Evolutionary conservation across 1,284 basidiomycete genomes (phyloP).

Genomic region (Leccinum griseonigrum): DNA sequence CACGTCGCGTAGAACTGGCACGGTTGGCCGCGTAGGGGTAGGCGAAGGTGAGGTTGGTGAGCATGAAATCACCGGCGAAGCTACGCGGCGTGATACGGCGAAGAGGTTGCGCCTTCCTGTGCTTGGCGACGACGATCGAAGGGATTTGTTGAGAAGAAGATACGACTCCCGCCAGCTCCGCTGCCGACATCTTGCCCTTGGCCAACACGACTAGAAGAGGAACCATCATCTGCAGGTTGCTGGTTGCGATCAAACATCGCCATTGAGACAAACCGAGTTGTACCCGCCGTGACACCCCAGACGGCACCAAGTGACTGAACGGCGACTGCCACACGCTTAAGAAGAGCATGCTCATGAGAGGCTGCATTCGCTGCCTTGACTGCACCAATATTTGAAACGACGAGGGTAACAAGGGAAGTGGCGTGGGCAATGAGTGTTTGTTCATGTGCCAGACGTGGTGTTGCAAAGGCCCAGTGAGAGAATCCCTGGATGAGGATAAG

Average conservation of each 20-base stretch:
- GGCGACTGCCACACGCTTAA: slow-evolving; percentile 44
- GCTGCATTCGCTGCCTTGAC: slow-evolving; percentile 96
- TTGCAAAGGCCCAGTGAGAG: slow-evolving; percentile 62
- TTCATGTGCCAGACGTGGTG: slow-evolving; percentile 69
- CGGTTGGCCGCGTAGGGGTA: slow-evolving; percentile 68
- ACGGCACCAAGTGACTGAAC: slow-evolving; percentile 63
- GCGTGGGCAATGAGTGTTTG: slow-evolving; percentile 67
- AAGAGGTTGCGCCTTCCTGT: slow-evolving; percentile 35
- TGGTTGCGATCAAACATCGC: slow-evolving; percentile 87
- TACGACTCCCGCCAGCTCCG: slow-evolving; percentile 26
- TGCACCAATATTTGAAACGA: slow-evolving; percentile 78
- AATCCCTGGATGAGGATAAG: slow-evolving; percentile 74
- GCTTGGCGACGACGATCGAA: slow-evolving; percentile 8
- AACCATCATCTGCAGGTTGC: slow-evolving; percentile 83
- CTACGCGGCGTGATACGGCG: slow-evolving; percentile 57
- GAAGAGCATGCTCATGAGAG: slow-evolving; percentile 52
- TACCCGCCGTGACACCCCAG: slow-evolving; percentile 74
- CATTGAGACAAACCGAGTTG: slow-evolving; percentile 79
- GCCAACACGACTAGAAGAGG: slow-evolving; percentile 77
- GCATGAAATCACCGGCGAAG: slow-evolving; percentile 75
- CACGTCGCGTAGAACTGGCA: slow-evolving; percentile 49
- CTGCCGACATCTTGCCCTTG: slow-evolving; percentile 67
- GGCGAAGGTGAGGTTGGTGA: slow-evolving; percentile 77
- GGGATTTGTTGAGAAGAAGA: slow-evolving; percentile 22
- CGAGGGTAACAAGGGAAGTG: slow-evolving; percentile 78